Evolutionary conservation across 2,329 filamentous ascomycete species (phyloP).

Genomic region (Aspergillus thermomutatus): DNA sequence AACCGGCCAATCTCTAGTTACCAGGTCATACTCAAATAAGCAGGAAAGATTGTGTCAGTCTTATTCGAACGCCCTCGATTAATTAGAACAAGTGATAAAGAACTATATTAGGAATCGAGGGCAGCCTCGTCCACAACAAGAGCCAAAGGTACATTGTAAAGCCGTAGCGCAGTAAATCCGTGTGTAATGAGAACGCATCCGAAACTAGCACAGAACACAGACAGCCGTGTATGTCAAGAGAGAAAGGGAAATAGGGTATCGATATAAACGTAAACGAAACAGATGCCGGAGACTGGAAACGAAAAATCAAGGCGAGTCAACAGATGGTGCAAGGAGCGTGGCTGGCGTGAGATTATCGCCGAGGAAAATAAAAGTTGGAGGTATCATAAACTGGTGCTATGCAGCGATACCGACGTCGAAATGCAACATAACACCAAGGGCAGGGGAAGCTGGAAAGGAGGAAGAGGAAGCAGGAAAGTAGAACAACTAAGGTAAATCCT

Average conservation of each 20-base stretch:
- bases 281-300: conserved; percentile 14
- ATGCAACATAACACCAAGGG: not conserved
- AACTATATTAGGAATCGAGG: not conserved
- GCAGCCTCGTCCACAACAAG: not conserved
- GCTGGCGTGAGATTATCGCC: not conserved
- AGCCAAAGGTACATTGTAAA: not conserved
- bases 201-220: conserved; percentile 9
- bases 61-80: not conserved
- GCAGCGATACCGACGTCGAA: not conserved
- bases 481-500: conserved; percentile 3
- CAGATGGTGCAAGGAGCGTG: not conserved
- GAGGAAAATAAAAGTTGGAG: conserved; percentile 8
- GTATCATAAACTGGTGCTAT: not conserved
- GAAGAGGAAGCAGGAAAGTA: conserved; percentile 1
- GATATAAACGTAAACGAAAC: conserved; percentile 25
- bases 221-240: conserved; percentile 11
- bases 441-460: not conserved
- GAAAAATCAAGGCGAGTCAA: conserved; percentile 9
- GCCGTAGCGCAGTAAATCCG: not conserved
- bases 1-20: not conserved
- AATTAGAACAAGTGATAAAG: not conserved
- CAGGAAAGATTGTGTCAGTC: not conserved
- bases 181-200: not conserved
- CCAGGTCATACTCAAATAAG: not conserved
- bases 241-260: conserved; percentile 32